These are phyloP conservation scores for Trichaptum fuscoviolaceum DNA, from an alignment of 768 basidiomycete genomes.

Conservation along the genomic window DNA sequence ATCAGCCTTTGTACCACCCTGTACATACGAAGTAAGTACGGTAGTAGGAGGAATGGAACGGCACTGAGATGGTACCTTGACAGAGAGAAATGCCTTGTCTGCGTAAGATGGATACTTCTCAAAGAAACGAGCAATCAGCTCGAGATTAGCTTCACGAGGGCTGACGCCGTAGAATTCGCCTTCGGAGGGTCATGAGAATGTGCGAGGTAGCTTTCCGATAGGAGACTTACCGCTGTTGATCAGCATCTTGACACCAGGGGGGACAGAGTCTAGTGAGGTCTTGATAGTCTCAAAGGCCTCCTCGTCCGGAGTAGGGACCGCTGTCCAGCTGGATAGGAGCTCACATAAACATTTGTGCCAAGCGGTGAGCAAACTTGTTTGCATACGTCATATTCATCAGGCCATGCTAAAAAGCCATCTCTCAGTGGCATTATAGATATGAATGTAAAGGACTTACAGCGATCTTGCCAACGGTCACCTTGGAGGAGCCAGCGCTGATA, in stretches of 20 bases:
- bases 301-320: slow-evolving; percentile 45
- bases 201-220: not conserved
- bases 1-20: slow-evolving; percentile 22
- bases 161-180: slow-evolving; percentile 38
- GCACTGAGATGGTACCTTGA: slow-evolving; percentile 28
- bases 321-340: slow-evolving; percentile 32
- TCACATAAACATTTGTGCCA: no score
- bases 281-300: slow-evolving; percentile 59
- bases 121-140: slow-evolving; percentile 47
- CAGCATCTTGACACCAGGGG: slow-evolving; percentile 41
- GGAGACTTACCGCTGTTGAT: slow-evolving; percentile 35
- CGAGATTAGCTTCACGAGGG: slow-evolving; percentile 32
- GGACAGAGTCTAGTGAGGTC: slow-evolving; percentile 38
- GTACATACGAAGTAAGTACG: not conserved
- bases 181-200: not conserved
- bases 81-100: slow-evolving; percentile 42
- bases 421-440: not conserved
- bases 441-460: not conserved
- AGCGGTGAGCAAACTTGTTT: no score
- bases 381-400: slow-evolving; percentile 53
- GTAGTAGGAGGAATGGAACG: not conserved
- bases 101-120: slow-evolving; percentile 38
- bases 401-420: slow-evolving; percentile 30
- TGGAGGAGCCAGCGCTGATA: not conserved
- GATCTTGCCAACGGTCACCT: not conserved